These are phyloP conservation scores for Pseudopyricularia cyperi DNA, from an alignment of 2,329 filamentous ascomycete genomes.

Conservation along the genomic window DNA sequence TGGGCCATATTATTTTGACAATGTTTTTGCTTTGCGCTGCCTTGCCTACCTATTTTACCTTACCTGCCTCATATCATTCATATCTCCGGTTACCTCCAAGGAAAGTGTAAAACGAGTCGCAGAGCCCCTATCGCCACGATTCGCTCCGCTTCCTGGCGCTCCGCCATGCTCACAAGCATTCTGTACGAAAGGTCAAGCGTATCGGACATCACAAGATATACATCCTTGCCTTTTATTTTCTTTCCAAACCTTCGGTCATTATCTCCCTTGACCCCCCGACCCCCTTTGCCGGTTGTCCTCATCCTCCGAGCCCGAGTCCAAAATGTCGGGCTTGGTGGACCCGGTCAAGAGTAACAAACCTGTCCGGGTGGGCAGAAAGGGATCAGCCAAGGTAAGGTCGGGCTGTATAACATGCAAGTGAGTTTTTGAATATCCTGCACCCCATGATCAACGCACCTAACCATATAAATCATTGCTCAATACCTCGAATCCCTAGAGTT, in stretches of 20 bases:
- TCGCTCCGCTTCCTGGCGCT: constrained; percentile 11
- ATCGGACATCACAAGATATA: too few relatives aligned
- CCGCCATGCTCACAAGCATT: constrained; percentile 6
- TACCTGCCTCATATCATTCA: neutral
- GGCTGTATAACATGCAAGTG: constrained; percentile 44
- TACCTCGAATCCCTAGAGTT: constrained; percentile 20
- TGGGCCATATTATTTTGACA: too few relatives aligned
- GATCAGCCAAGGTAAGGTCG: constrained; percentile 31
- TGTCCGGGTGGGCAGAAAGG: constrained; percentile 16
- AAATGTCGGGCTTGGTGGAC: neutral
- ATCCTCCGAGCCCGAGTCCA: neutral
- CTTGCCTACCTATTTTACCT: neutral
- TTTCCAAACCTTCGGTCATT: too few relatives aligned
- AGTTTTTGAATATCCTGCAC: constrained; percentile 11
- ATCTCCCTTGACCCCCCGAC: too few relatives aligned
- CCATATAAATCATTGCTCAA: neutral
- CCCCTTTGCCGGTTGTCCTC: too few relatives aligned
- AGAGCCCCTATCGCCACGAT: neutral
- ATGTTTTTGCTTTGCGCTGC: neutral
- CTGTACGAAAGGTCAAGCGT: too few relatives aligned
- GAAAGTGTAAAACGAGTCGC: too few relatives aligned
- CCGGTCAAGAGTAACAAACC: neutral
- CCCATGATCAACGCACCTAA: neutral
- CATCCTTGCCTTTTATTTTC: too few relatives aligned
- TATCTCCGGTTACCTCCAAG: neutral